Base-by-base conservation (phyloP, 2,329 filamentous ascomycete species). In the Venturiaceae sp. region DNA sequence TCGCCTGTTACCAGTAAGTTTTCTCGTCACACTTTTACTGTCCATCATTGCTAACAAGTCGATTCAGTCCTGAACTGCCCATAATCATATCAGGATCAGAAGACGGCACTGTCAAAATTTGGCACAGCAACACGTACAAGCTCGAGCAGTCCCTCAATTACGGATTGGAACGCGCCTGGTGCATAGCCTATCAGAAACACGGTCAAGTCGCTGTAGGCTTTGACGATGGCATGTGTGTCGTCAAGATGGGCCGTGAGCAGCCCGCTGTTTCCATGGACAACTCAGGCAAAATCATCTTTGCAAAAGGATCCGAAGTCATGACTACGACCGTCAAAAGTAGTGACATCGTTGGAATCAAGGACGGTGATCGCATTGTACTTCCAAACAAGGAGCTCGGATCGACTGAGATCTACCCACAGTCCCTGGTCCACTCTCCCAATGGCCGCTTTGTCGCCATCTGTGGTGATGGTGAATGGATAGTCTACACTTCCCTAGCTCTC, bases 1-100 rank as follows among this genome's bases (percentile, higher is more conserved):
- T 97, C 69, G 94, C 94, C 54, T 95, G 92, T 74, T 99, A 97
- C 71, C 94, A 99, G n/a, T n/a, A n/a, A n/a, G n/a, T n/a, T n/a
- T n/a, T n/a, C n/a, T n/a, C n/a, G n/a, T n/a, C n/a, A n/a, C n/a
- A n/a, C n/a, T n/a, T n/a, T n/a, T n/a, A n/a, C n/a, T n/a, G n/a
- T n/a, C n/a, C n/a, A n/a, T n/a, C n/a, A n/a, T n/a, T n/a, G n/a
- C n/a, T n/a, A n/a, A n/a, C n/a, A n/a, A n/a, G n/a, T n/a, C n/a
- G n/a, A n/a, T n/a, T n/a, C n/a, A n/a, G n/a, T 74, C 94, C 94
- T 2, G 92, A 97, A 74, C 79, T 99, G 53, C 94, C 94, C 2
- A 87, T 99, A 64, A 99, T 99, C 68, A 92, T 99, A 59, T 97
- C 94, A 26, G 94, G 94, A 66, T 97, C 92, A 28, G 94, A 99